A percentile compares a stretch with the other conserved stretches of the same genome.
These are phyloP conservation scores for Austroboletus niveus DNA, from an alignment of 1,284 basidiomycete species.

Conservation along the genomic window DNA sequence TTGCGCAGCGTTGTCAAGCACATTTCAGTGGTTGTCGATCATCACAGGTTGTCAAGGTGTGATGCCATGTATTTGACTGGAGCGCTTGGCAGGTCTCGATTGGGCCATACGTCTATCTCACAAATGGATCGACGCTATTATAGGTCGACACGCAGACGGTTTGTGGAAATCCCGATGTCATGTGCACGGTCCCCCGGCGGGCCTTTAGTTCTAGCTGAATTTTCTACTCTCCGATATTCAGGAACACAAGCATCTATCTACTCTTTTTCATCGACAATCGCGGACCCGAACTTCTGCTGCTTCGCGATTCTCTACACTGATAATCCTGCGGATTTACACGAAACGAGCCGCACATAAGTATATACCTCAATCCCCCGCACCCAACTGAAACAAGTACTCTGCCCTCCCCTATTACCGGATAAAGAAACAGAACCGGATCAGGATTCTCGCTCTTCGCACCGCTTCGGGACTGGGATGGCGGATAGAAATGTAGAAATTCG, in stretches of 20 bases:
- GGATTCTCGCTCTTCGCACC: neutral
- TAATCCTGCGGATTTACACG: neutral
- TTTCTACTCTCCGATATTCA: neutral
- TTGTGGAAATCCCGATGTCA: too few species aligned
- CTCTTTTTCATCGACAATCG: neutral
- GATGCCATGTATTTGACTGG: too few species aligned
- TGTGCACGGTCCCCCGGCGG: too few species aligned
- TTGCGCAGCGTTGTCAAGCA: too few species aligned
- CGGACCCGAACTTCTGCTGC: too few species aligned
- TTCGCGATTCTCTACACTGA: neutral
- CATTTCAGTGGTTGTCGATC: too few species aligned
- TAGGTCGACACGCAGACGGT: too few species aligned
- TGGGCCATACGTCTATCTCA: too few species aligned
- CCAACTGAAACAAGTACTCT: neutral
- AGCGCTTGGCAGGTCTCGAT: too few species aligned
- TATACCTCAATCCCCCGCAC: neutral
- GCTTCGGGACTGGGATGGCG: neutral
- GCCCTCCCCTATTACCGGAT: neutral
- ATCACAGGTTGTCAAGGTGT: too few species aligned
- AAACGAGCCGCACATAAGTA: neutral
- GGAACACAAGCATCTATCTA: neutral
- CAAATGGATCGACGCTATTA: too few species aligned
- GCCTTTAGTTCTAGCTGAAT: too few species aligned
- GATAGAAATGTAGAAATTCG: neutral
- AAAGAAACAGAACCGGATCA: neutral